Base-by-base conservation (phyloP, 2,329 filamentous ascomycete genomes). In the Aspergillus sp. region DNA sequence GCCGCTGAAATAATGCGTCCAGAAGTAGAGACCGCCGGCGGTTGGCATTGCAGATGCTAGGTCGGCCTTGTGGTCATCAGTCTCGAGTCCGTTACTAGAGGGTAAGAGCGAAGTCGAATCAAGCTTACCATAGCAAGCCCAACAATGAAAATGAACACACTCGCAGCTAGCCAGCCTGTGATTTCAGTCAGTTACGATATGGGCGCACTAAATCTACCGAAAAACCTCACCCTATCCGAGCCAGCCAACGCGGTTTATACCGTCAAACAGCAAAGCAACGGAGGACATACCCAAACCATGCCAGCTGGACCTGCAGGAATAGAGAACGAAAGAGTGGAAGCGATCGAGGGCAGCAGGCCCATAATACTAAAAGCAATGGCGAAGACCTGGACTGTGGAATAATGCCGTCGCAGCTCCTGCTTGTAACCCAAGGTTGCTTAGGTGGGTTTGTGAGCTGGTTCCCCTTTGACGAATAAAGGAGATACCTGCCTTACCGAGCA, bases 341-440 rank as follows among this genome's bases (percentile, higher is more conserved):
- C 83, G 59, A 86, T 86, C 3, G 83, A 86, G 1, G 84, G 84
- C 3, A 86, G 69, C 8, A 87, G 68, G 2, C 84, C 83, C 82
- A 87, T 86, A 62, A 86, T 83, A 65, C 78, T 80, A 58, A 84
- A 84, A 6, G 81, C 81, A 57, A 84, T 81, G 12, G 82, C 84
- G 61, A 87, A 86, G 17, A 86, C 78, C 66, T 87, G 83, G 17
- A 85, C 75, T 58, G 84, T 84, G 3, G 81, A 82, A 65, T 86
- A 86, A 63, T 86, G 85, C 23, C 84, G 77, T 47, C 81, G 79
- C 33, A 87, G 74, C 66, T 87, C 84, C 70, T 86, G 83, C 67
- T 86, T 82, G 70, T 83, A 84, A 1, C 79, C 73, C 66, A 76
- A 64, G 12, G 61, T 64, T 17, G 72, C 72, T 75, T 33, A 7